Percentiles rank a stretch among this genome's conserved stretches.
phyloP scores from a whole-genome alignment of 2,329 filamentous ascomycete genomes.

The Fusarium sp. region DNA sequence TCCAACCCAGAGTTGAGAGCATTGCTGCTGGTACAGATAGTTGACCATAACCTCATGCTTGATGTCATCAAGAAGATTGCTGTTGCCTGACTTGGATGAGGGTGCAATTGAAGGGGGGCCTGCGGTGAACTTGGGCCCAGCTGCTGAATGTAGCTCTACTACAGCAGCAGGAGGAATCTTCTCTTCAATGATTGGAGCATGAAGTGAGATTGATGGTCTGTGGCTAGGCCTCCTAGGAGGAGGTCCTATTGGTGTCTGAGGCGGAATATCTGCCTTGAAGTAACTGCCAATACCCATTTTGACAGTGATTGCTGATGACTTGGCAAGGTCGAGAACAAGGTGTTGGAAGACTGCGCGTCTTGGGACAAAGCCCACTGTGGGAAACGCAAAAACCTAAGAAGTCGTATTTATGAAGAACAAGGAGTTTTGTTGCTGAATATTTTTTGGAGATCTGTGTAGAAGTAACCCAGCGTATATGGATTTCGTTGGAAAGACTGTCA shows the following conservation, averaged over 20 bases:
- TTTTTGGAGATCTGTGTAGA: background rate
- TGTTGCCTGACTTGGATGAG: conserved; percentile 57
- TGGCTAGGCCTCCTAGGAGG: conserved; percentile 32
- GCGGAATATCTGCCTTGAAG: conserved; percentile 64
- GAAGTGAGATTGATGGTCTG: conserved; percentile 40
- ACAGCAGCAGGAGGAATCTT: conserved; percentile 54
- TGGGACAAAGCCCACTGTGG: background rate
- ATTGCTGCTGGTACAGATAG: conserved; percentile 85
- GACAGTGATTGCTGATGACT: conserved; percentile 4
- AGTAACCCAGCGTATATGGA: background rate
- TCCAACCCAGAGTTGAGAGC: conserved; percentile 78
- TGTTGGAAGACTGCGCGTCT: background rate
- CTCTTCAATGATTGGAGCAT: conserved; percentile 50
- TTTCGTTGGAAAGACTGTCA: conserved; percentile 22
- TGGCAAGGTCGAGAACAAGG: background rate
- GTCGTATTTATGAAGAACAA: background rate
- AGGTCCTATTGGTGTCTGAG: conserved; percentile 30
- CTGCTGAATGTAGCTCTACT: conserved; percentile 62
- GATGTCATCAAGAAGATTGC: conserved; percentile 75
- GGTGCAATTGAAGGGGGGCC: conserved; percentile 67
- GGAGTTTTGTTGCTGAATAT: background rate
- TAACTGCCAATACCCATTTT: conserved; percentile 73
- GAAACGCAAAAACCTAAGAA: background rate
- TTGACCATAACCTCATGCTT: conserved; percentile 88
- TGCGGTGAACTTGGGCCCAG: conserved; percentile 60